A percentile compares a stretch with the other conserved stretches of the same genome.
Conservation (phyloP, 768 basidiomycete genomes). For the Suillus clintonianus region DNA sequence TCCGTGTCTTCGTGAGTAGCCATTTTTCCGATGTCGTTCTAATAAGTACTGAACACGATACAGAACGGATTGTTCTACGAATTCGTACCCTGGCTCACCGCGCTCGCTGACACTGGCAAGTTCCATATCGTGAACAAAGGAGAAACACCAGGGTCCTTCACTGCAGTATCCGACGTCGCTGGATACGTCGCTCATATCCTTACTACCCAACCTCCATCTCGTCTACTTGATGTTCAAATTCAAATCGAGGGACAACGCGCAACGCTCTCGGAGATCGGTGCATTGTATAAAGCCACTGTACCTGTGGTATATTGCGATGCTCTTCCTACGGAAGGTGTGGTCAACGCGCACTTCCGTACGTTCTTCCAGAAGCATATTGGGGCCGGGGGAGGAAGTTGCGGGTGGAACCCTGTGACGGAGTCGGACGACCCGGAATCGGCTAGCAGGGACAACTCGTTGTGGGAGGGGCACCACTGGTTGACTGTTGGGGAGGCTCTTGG, state of each 20-base stretch:
- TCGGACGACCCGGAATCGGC: too few relatives aligned
- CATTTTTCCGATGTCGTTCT: not conserved
- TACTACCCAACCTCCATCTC: constrained; percentile 11
- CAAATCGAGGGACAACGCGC: constrained; percentile 19
- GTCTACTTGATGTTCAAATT: constrained; percentile 7
- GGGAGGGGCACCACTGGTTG: too few relatives aligned
- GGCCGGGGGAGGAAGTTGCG: too few relatives aligned
- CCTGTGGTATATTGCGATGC: too few relatives aligned
- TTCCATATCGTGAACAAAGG: constrained; percentile 21
- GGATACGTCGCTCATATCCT: constrained; percentile 24
- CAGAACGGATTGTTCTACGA: constrained; percentile 23
- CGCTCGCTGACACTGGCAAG: constrained; percentile 15
- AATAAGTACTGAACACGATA: not conserved
- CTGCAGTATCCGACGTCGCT: constrained; percentile 24
- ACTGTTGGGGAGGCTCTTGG: too few relatives aligned
- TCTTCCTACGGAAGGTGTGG: too few relatives aligned
- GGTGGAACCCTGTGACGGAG: too few relatives aligned
- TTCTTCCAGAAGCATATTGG: too few relatives aligned
- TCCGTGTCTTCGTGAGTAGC: constrained; percentile 22
- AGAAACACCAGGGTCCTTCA: constrained; percentile 21
- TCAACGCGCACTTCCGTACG: too few relatives aligned
- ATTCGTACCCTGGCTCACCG: constrained; percentile 26
- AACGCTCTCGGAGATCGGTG: constrained; percentile 11
- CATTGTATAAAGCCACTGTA: constrained; percentile 10
- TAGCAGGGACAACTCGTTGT: too few relatives aligned